Base-by-base conservation (phyloP, 2,329 filamentous ascomycete species). In the Verticillium isaacii region DNA sequence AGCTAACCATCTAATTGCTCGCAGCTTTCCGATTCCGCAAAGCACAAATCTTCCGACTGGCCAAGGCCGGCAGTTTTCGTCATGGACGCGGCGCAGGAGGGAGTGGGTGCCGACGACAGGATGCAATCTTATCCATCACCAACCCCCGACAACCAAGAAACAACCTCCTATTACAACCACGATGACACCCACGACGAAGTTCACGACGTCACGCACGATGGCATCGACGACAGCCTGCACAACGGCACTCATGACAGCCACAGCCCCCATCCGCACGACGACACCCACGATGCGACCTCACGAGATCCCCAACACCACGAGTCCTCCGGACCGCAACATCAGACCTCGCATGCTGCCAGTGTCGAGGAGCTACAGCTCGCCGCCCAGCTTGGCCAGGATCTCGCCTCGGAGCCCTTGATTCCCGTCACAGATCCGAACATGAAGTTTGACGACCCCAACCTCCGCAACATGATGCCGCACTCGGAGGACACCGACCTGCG, bases 291-390 rank as follows among this genome's bases (percentile, higher is more conserved):
- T 45, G 34, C 65, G 68, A 23, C 66, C 67, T 60, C 68, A 66
- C 60, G 69, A 66, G 66, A 69, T 23, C 63, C 62, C 9, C 71
- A 71, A 56, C 66, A 67, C 37, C 73, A 73, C 37, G 75, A 78
- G 11, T 67, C 75, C 3, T 70, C 75, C 15, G 69, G 75, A 17
- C 71, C 77, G 23, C 77, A 77, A 55, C 79, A 80, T 32, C 78
- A 80, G 56, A 68, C 74, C 12, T 68, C 75, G 15, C 54, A 56
- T 19, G 74, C 79, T 2, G 74, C 79, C 39, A 85, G 80, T 62
- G 76, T 80, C 5, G 83, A 85, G 66, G 84, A 86, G 72, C 75
- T 86, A 52, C 84, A 85, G 70, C 74, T 86, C 45, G 83, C 84
- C 15, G 83, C 84, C 11, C 84, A 86, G 68, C 73, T 87, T 52